Evolutionary conservation across 78 protist genomes (phyloP), one percentile per base, ranked within the genome.

Genomic region (Thecamonas trahens): DNA sequence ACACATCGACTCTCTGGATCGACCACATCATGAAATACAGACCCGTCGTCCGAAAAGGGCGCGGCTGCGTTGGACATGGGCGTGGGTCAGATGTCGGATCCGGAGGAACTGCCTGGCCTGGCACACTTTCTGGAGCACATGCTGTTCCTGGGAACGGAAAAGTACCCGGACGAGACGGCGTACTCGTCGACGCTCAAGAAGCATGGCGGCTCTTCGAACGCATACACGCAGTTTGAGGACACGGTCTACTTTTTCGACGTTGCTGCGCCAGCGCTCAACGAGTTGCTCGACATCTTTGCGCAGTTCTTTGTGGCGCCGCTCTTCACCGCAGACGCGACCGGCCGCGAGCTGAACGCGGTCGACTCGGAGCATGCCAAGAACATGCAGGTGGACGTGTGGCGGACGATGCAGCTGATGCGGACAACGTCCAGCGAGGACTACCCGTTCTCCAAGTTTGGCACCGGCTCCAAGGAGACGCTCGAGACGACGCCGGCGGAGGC

Each of bases 151-250:
- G 78, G 79, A 9, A 65, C 78, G 11, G 58, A 49, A 1, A 24
- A 38, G 63, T 84, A 72, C 60, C 94, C 94, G 29, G 52, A 55
- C 24, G 94, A 89, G 74, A 58, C 57, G 29, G 79, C 28, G 39
- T 85, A 70, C 78, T 26, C 24, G 32, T 32, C 22, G 45, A 76
- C 35, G 75, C 71, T 89, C 11, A 1, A 55, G 20, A n/a, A 70
- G 57, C 74, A 85, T 37, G 91, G 89, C n/a, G 95, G 95, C 45
- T 8, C 1, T 39, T 50, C 76, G 55, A 90, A 90, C 74, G 95
- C 95, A 18, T 86, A 29, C 63, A 90, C 95, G 2, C 32, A 35
- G 42, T 17, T 22, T 9, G 76, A 70, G 42, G 14, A 61, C 14
- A 87, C 92, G 11, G 3, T 0, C 66, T 87, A 84, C 84, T 64